Evolutionary conservation across 176 grass and related monocot species (phyloP), one percentile per base, ranked within the genome.

Genomic region (Oryza punctata): DNA sequence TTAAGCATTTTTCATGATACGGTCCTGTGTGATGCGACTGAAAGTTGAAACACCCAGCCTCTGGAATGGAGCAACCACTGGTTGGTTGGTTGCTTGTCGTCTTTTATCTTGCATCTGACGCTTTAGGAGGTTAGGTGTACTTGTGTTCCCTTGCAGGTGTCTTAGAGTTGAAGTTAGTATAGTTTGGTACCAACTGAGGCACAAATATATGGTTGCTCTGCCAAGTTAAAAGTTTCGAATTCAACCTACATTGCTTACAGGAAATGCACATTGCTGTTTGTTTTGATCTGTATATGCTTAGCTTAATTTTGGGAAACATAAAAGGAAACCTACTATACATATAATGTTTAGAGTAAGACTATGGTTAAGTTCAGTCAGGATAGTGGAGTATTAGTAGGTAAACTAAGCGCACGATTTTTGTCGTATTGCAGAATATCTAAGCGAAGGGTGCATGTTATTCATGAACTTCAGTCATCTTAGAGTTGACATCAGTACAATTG

Each of bases 161-260:
- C 77, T 86, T 80, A 38, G 77, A 73, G 65, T 65, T 27, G 19
- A 67, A 74, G 75, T 74, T 65, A 54, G 25, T 40, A 13, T 83
- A 49, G 40, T 74, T 71, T 50, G 70, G 60, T 66, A 9, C 12
- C 27, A 50, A 59, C 12, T 73, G 32, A 73, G 57, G 1, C 3
- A 19, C 18, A 49, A 75, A 35, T 3, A 21, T 65, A 21, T 65
- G 46, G 26, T 52, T 54, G 24, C 72, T 75, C 72, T 75, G 72
- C 16, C 16, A 45, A 32, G 1, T 67, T 11, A 38, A 30, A 11
- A n/a, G 28, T 35, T 73, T 66, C 33, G 10, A 18, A 54, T 27
- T 28, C 21, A 19, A 52, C 66, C 41, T 76, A 67, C 44, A 40
- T 19, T 75, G 28, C 43, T 37, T 67, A 50, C 29, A 38, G 21